A percentile compares a stretch with the other conserved stretches of the same genome.
Evolutionary conservation across 306 rosid genomes (phyloP).

Genomic region (Cucurbita pepo): DNA sequence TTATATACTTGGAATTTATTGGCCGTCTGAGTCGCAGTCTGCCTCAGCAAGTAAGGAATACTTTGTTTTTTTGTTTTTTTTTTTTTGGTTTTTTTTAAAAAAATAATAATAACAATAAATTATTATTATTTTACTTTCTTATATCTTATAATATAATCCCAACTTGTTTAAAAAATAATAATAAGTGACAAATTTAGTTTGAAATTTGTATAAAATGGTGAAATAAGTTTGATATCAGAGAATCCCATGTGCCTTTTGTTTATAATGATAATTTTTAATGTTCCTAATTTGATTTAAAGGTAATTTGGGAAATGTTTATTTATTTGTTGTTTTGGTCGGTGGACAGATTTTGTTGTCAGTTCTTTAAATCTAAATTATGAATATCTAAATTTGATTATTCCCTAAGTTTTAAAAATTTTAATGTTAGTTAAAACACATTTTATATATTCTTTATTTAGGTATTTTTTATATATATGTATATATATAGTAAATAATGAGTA

Average conservation of each 20-base stretch:
- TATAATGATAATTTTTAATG: not conserved
- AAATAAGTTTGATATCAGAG: not conserved
- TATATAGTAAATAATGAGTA: too few species aligned
- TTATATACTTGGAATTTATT: not conserved
- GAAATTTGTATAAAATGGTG: not conserved
- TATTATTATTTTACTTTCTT: not conserved
- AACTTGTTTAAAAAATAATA: too few species aligned
- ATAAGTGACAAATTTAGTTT: not conserved
- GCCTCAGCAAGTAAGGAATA: not conserved
- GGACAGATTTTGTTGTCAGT: too few species aligned
- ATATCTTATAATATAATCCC: too few species aligned
- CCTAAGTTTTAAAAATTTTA: too few species aligned
- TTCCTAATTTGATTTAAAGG: not conserved
- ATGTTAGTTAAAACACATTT: not conserved
- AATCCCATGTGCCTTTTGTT: not conserved
- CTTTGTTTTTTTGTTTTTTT: not conserved
- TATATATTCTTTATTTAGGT: not conserved
- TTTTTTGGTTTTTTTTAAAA: too few species aligned
- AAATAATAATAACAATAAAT: too few species aligned
- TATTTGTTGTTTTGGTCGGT: not conserved
- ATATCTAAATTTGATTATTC: not conserved
- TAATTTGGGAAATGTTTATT: not conserved
- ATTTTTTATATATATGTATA: too few species aligned
- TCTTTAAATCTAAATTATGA: too few species aligned
- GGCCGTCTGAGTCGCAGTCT: not conserved